Conservation (phyloP, 78 protist genomes). For the Dictyostelium brefeldianum region DNA sequence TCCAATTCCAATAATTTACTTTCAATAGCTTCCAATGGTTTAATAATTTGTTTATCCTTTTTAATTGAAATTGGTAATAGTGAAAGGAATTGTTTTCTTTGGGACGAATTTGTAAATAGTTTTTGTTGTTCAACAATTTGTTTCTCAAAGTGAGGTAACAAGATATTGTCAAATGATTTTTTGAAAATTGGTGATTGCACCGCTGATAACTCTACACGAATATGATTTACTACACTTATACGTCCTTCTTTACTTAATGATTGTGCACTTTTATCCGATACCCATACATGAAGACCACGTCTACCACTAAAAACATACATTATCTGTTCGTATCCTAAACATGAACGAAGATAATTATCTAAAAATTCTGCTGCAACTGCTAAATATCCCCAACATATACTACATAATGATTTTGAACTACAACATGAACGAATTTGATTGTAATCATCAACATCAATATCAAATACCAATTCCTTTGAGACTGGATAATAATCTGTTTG, state of each 20-base stretch:
- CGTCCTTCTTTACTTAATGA: slow-evolving; percentile 85
- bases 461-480: slow-evolving; percentile 96
- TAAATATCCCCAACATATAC: slow-evolving; percentile 97
- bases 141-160: slow-evolving; percentile 71
- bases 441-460: slow-evolving; percentile 99
- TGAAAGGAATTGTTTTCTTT: slow-evolving; percentile 9
- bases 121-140: slow-evolving; percentile 52
- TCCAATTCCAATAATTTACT: neutral
- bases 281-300: slow-evolving; percentile 99
- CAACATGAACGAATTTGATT: slow-evolving; percentile 94
- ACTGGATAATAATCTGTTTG: slow-evolving; percentile 19
- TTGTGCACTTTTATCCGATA: slow-evolving; percentile 94
- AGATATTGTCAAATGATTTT: slow-evolving; percentile 6
- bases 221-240: slow-evolving; percentile 87
- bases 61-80: neutral
- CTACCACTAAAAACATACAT: slow-evolving; percentile 99
- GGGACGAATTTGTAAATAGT: slow-evolving; percentile 36
- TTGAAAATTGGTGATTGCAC: neutral
- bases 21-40: neutral
- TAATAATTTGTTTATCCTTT: neutral
- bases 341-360: slow-evolving; percentile 72
- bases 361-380: slow-evolving; percentile 86
- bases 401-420: slow-evolving; percentile 81
- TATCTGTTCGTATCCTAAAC: slow-evolving; percentile 93
- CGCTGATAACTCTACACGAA: neutral